Conservation (phyloP, 1,284 basidiomycete species). For the Tilletia caries region DNA sequence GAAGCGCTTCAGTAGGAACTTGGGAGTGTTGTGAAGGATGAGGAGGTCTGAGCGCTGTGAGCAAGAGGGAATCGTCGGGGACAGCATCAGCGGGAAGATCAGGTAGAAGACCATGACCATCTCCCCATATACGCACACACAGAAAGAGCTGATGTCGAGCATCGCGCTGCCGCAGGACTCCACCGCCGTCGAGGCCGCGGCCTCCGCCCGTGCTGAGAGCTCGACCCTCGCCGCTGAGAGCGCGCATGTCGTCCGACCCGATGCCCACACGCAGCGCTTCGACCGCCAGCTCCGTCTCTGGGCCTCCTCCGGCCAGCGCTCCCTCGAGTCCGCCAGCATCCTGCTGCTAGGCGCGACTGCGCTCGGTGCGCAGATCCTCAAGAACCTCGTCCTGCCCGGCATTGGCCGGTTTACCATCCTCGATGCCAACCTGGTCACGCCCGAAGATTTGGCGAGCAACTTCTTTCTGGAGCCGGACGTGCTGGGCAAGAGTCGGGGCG, state of each 20-base stretch:
- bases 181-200: not conserved
- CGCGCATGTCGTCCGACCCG: conserved; percentile 24
- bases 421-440: conserved; percentile 64
- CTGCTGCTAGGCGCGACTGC: conserved; percentile 76
- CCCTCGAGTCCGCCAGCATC: conserved; percentile 78
- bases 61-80: too few relatives aligned
- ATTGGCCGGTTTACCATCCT: conserved; percentile 86
- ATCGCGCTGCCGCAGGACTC: conserved; percentile 10
- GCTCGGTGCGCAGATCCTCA: conserved; percentile 78
- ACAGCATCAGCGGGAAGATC: too few relatives aligned
- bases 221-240: not conserved
- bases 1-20: too few relatives aligned
- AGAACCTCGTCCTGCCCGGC: conserved; percentile 92
- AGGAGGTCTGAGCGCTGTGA: too few relatives aligned
- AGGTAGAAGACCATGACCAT: too few relatives aligned
- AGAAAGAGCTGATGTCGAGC: conserved; percentile 8
- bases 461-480: conserved; percentile 80
- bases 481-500: conserved; percentile 70
- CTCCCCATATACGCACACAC: too few relatives aligned
- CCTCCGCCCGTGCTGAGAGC: not conserved
- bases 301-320: conserved; percentile 89
- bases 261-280: conserved; percentile 49
- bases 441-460: conserved; percentile 85
- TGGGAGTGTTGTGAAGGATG: too few relatives aligned
- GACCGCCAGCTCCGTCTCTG: conserved; percentile 68